phyloP scores from a whole-genome alignment of 139 green algal genomes.

The Nannochloris sp. region DNA sequence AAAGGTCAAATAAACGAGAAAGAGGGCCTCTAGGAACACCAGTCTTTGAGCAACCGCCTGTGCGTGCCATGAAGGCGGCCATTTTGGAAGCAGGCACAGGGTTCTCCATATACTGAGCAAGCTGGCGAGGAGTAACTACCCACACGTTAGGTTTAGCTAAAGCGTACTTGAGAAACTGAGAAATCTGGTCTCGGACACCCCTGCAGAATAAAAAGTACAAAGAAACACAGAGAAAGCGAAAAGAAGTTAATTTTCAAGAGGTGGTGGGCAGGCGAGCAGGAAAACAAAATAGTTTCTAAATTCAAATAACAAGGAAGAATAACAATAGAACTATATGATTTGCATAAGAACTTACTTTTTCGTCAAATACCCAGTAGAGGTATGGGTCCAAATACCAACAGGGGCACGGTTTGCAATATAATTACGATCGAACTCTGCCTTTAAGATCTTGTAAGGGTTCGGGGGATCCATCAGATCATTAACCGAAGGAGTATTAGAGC shows the following conservation, averaged over 20 bases:
- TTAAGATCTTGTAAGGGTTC: conserved; percentile 5
- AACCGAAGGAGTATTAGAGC: not conserved
- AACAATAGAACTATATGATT: too few relatives aligned
- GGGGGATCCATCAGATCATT: conserved; percentile 8
- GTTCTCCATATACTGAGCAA: conserved; percentile 10
- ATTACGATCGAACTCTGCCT: conserved; percentile 9
- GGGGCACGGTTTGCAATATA: conserved; percentile 5
- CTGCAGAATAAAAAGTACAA: too few relatives aligned
- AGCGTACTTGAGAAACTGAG: conserved; percentile 10
- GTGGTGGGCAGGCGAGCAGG: too few relatives aligned
- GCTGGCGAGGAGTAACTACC: conserved; percentile 5
- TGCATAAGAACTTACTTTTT: conserved; percentile 2
- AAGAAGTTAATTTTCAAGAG: too few relatives aligned
- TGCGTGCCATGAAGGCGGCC: not conserved
- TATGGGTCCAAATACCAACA: conserved; percentile 17
- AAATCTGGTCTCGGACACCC: not conserved
- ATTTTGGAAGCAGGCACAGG: conserved; percentile 5
- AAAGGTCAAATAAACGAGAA: too few relatives aligned
- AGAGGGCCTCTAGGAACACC: not conserved
- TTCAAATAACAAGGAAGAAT: too few relatives aligned
- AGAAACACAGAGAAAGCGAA: too few relatives aligned
- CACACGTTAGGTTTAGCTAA: conserved; percentile 8
- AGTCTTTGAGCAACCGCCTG: not conserved
- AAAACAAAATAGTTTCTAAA: too few relatives aligned
- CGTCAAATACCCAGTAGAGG: conserved; percentile 5